A percentile compares a stretch with the other conserved stretches of the same genome.
Evolutionary conservation across 2,329 filamentous ascomycete genomes (phyloP).

Genomic region (Lecanicillium sp.): DNA sequence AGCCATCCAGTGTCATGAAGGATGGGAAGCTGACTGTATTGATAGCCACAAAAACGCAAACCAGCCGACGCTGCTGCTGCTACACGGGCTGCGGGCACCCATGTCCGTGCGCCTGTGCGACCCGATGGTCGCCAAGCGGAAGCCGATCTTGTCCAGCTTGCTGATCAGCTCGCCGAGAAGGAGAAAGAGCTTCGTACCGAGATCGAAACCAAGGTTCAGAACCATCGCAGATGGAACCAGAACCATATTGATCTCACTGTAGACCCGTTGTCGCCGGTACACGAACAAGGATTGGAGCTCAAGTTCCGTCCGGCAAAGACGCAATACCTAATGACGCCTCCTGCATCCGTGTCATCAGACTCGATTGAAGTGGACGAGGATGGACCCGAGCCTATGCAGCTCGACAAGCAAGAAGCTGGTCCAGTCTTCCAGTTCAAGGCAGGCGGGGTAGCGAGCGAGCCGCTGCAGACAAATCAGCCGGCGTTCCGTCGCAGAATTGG

Average conservation of each 20-base stretch:
- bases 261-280: slow-evolving; percentile 73
- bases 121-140: slow-evolving; percentile 67
- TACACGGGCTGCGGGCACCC: slow-evolving; percentile 56
- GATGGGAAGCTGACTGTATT: slow-evolving; percentile 29
- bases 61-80: slow-evolving; percentile 51
- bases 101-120: slow-evolving; percentile 64
- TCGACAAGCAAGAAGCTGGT: slow-evolving; percentile 26
- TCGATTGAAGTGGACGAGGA: slow-evolving; percentile 52
- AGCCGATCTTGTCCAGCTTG: slow-evolving; percentile 69
- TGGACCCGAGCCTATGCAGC: slow-evolving; percentile 36
- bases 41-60: slow-evolving; percentile 66
- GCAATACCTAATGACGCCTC: slow-evolving; percentile 62
- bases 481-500: slow-evolving; percentile 80
- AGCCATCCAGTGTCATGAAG: not conserved
- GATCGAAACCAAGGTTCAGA: slow-evolving; percentile 79
- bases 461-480: slow-evolving; percentile 41
- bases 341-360: slow-evolving; percentile 49
- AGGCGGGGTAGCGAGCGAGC: slow-evolving; percentile 31
- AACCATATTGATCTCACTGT: slow-evolving; percentile 84
- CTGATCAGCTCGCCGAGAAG: slow-evolving; percentile 73
- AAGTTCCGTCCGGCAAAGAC: slow-evolving; percentile 68
- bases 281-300: slow-evolving; percentile 54
- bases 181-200: slow-evolving; percentile 74
- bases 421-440: slow-evolving; percentile 44
- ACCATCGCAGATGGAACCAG: slow-evolving; percentile 88